These are phyloP conservation scores for Lactarius sp. DNA, from an alignment of 768 basidiomycete species.

Conservation along the genomic window DNA sequence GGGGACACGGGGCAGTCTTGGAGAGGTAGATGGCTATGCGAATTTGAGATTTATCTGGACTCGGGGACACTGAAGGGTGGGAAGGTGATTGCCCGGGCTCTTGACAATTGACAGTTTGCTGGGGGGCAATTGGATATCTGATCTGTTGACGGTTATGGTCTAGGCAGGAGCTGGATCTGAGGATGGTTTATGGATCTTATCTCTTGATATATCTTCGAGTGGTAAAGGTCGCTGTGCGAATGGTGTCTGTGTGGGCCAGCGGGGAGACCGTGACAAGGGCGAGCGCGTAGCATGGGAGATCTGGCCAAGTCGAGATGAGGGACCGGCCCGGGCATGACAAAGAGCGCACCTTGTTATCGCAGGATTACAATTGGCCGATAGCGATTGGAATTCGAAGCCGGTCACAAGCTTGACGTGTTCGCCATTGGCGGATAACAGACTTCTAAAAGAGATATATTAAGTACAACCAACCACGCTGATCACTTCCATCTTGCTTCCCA, in stretches of 20 bases:
- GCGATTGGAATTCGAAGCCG: too few species aligned
- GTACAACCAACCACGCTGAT: too few species aligned
- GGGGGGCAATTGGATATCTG: neutral
- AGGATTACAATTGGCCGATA: too few species aligned
- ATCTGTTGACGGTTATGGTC: neutral
- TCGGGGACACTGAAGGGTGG: neutral
- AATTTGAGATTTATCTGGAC: neutral
- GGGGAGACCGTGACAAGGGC: conserved; percentile 13
- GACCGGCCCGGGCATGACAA: too few species aligned
- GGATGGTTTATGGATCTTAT: neutral
- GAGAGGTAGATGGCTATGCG: neutral
- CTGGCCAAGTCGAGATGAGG: neutral
- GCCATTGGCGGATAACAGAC: fast-evolving
- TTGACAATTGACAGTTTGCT: neutral
- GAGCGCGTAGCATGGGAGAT: conserved; percentile 8
- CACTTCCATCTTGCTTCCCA: too few species aligned
- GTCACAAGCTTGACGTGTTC: too few species aligned
- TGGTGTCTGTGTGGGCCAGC: conserved; percentile 9
- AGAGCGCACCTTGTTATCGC: too few species aligned
- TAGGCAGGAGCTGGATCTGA: neutral
- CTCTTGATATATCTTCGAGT: neutral
- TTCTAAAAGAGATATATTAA: too few species aligned
- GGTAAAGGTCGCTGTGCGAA: neutral
- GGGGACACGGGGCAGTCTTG: neutral
- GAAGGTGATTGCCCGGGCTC: neutral